Conservation (phyloP, 352 stramenopile species). For the Blastocystis sp. region DNA sequence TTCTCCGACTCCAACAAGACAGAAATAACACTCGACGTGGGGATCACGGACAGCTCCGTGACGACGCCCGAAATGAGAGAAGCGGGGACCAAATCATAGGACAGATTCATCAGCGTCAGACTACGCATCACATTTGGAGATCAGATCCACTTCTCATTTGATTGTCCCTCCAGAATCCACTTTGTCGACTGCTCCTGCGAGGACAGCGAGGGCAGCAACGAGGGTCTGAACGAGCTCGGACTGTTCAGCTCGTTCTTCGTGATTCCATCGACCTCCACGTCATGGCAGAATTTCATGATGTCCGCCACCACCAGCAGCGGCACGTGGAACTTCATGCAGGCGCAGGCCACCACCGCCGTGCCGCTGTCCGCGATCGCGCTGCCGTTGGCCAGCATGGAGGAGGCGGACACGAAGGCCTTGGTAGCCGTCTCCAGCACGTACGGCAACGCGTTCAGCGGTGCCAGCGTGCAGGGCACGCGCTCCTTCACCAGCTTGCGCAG, state of each 20-base stretch:
- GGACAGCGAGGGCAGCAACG: constrained; percentile 17
- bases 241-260: constrained; percentile 66
- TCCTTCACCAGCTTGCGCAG: constrained; percentile 55
- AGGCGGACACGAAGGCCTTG: constrained; percentile 45
- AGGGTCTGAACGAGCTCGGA: constrained; percentile 40
- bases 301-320: constrained; percentile 57
- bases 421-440: constrained; percentile 59
- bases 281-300: constrained; percentile 53
- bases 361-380: constrained; percentile 44
- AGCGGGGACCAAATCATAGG: constrained; percentile 66
- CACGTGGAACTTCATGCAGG: constrained; percentile 58
- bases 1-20: constrained; percentile 75
- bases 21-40: constrained; percentile 56
- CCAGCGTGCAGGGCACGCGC: constrained; percentile 35
- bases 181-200: neutral
- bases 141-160: constrained; percentile 7
- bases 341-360: constrained; percentile 23
- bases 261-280: constrained; percentile 56
- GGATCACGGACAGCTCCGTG: constrained; percentile 49
- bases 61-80: constrained; percentile 48
- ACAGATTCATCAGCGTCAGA: constrained; percentile 66
- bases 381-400: constrained; percentile 48
- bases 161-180: constrained; percentile 58
- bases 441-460: constrained; percentile 37
- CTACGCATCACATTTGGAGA: neutral